Evolutionary conservation across 1,284 basidiomycete species (phyloP).

Genomic region (Taiwanofungus camphoratus): DNA sequence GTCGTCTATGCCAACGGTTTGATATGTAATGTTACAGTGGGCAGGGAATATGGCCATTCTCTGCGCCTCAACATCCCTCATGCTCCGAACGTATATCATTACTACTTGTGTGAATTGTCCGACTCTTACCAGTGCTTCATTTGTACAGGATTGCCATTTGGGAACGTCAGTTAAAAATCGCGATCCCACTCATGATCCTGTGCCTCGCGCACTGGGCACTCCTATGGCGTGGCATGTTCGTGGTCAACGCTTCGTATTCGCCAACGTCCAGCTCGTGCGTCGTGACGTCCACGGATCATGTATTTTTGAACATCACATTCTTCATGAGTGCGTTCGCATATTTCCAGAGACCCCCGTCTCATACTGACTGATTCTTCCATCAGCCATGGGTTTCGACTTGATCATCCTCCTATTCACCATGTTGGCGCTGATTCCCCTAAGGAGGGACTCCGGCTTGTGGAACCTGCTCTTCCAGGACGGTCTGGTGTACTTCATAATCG

Average conservation of each 20-base stretch:
- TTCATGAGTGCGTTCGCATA: slow-evolving; percentile 51
- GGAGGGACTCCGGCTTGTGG: slow-evolving; percentile 49
- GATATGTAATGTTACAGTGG: slow-evolving; percentile 40
- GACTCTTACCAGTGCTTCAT: background rate
- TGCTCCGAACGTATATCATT: slow-evolving; percentile 56
- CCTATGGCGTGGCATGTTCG: slow-evolving; percentile 63
- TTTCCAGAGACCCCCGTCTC: background rate
- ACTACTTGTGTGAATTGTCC: background rate
- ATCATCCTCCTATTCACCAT: slow-evolving; percentile 51
- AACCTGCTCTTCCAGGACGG: slow-evolving; percentile 65
- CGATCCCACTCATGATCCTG: slow-evolving; percentile 45
- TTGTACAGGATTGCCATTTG: slow-evolving; percentile 56
- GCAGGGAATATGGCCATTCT: slow-evolving; percentile 61
- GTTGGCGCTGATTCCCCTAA: slow-evolving; percentile 42
- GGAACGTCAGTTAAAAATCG: slow-evolving; percentile 49
- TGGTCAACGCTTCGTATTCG: slow-evolving; percentile 52
- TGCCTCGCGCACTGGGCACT: slow-evolving; percentile 61
- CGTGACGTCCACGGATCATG: slow-evolving; percentile 46
- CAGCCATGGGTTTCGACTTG: slow-evolving; percentile 66
- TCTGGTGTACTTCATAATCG: slow-evolving; percentile 58
- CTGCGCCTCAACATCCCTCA: slow-evolving; percentile 59
- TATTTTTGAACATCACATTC: slow-evolving; percentile 56
- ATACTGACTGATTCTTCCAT: background rate
- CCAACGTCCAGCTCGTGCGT: slow-evolving; percentile 34
- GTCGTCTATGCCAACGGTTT: too few species aligned